Base-by-base conservation (phyloP, 805 yeast species). In the Pichia scutulata region DNA sequence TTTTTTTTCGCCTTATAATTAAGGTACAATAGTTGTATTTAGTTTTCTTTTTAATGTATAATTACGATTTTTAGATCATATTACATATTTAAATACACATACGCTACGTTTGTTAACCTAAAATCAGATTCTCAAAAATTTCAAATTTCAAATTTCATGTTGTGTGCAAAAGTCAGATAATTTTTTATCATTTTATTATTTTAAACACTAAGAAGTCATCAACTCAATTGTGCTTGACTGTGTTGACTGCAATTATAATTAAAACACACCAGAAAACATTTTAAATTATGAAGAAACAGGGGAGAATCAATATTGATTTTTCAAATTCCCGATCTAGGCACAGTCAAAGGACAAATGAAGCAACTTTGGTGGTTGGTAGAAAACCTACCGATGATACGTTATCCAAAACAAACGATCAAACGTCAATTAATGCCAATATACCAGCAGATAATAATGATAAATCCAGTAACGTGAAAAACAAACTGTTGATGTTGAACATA, bases 321-420 rank as follows among this genome's bases (percentile, higher is more conserved):
- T 55, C 50, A 41, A 53, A 56, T 41, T 60, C 66, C 16, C 50
- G 65, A 46, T 60, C 52, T 42, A 59, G 68, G 10, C 55, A 60
- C 50, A 60, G 66, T 22, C 65, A 63, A 53, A 51, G 67, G 36
- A 62, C 70, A 13, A 62, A 65, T 43, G 70, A 66, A 56, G 63
- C 68, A 1, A 66, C 66, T 33, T 51, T 66, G 49, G 52, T 64
- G 23, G 69, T 66, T 10, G 70, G 70, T 4, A 58, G 41, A n/a
- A 47, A 42, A 24, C 16, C 18, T 4, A 22, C 45, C 5, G 51
- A 43, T 7, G 40, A 44, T 18, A 24, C 33, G 3, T 33, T 19
- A 2, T 16, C 37, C 28, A 30, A 23, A 22, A 21, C 30, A 19
- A 43, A 43, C 9, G 39, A 19, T 19, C 14, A 21, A 22, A 12